Base-by-base conservation (phyloP, 345 rosid species). In the Eucalyptus caleyi region DNA sequence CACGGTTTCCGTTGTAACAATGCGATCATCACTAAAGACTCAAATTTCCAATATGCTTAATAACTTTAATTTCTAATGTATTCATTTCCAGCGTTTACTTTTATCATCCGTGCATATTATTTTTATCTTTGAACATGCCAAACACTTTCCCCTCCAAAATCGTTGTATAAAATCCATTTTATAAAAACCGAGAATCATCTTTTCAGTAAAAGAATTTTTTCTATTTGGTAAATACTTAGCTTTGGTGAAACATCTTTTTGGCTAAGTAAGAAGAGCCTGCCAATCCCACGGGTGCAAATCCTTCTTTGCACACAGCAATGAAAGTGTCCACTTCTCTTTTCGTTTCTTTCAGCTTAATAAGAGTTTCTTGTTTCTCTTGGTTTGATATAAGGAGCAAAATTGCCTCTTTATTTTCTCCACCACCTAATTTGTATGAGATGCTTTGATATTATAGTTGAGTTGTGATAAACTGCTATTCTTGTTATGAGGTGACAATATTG, bases 401-500 rank as follows among this genome's bases (percentile, higher is more conserved):
- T 53, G 59, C 24, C 59, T 53, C 59, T 19, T 19, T 0, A 53
- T 19, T 0, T 0, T 53, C 59, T 53, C 2, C 24, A 19, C 59
- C 24, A 53, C 59, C 11, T 53, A 53, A 24, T 53, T 53, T 53
- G 26, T 53, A 53, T 53, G 59, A 53, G 11, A 53, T 53, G 59
- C 26, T 53, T 21, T 53, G 59, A 53, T 21, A 53, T 53, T 53
- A 21, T 53, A 53, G 59, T 53, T 53, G 59, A 53, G 26, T 53
- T 0, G 26, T 53, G 59, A 21, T 19, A 53, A 53, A 53, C 59
- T 53, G 59, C 5, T 53, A 19, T 21, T 53, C 59, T 53, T 53
- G 59, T 53, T 53, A 53, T 53, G 59, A 0, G 59, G 9, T 53
- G 59, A 53, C 59, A 53, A 53, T 53, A 53, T 53, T 3, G 59